Percentiles rank a stretch among this genome's conserved stretches.
These are phyloP conservation scores for Calonectria pseudoturangicola DNA, from an alignment of 2,329 filamentous ascomycete genomes.

Conservation along the genomic window DNA sequence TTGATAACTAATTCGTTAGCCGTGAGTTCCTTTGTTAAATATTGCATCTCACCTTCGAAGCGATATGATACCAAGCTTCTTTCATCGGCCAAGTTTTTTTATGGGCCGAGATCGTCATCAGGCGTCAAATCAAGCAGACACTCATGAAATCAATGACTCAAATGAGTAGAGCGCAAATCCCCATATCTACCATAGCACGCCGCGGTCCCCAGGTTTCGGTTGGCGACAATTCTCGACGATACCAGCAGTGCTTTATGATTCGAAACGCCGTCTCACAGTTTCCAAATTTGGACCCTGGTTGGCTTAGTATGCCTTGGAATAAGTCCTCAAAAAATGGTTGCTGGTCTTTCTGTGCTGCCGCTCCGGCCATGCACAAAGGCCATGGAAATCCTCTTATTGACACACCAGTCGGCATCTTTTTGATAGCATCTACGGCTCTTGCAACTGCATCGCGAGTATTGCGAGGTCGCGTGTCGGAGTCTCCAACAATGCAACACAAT, in stretches of 20 bases:
- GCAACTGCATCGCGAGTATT: slow-evolving; percentile 13
- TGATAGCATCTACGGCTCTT: slow-evolving; percentile 36
- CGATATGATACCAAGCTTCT: neutral
- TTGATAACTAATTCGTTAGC: neutral
- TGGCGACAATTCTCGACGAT: slow-evolving; percentile 10
- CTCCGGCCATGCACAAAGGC: slow-evolving; percentile 46
- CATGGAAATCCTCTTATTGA: slow-evolving; percentile 44
- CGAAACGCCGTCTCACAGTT: slow-evolving; percentile 46
- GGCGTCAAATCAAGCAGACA: neutral
- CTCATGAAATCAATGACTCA: neutral
- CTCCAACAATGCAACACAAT: slow-evolving; percentile 14
- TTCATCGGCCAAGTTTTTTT: neutral
- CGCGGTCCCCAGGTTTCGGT: slow-evolving; percentile 42
- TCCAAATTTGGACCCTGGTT: slow-evolving; percentile 38
- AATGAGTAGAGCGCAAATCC: slow-evolving; percentile 47
- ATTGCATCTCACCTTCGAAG: neutral
- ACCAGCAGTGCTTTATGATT: slow-evolving; percentile 45
- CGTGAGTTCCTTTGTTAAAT: neutral
- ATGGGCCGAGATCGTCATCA: too few species aligned
- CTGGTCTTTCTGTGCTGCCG: slow-evolving; percentile 36
- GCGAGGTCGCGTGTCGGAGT: slow-evolving; percentile 18
- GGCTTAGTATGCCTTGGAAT: slow-evolving; percentile 28
- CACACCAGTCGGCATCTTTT: slow-evolving; percentile 30
- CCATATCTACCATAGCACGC: slow-evolving; percentile 45
- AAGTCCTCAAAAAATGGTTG: slow-evolving; percentile 45